phyloP scores from a whole-genome alignment of 164 flowering plant genomes.

The Magnolia changhungtana region DNA sequence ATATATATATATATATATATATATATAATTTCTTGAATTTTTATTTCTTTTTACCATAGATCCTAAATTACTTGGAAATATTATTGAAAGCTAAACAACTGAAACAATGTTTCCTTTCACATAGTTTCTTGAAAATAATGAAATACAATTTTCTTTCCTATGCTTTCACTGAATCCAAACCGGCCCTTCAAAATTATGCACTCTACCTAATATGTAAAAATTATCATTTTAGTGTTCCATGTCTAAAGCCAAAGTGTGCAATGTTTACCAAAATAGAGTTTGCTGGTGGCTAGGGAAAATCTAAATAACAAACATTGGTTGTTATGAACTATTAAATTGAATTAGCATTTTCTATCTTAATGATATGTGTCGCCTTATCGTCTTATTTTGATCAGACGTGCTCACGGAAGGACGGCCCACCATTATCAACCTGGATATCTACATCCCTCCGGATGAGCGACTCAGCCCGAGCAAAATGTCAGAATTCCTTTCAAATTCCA shows the following conservation, averaged over 20 bases:
- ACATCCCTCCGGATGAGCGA: slow-evolving; percentile 48
- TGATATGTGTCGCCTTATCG: neutral
- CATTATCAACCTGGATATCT: slow-evolving; percentile 26
- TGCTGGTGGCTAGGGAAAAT: neutral
- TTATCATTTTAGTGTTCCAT: too few species aligned
- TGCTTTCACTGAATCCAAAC: too few species aligned
- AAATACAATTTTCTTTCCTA: too few species aligned
- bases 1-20: too few species aligned
- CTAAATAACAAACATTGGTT: neutral
- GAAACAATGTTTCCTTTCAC: too few species aligned
- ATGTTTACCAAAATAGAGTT: neutral
- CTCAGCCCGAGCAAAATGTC: slow-evolving; percentile 37
- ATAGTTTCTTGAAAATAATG: too few species aligned
- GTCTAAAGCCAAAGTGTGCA: neutral
- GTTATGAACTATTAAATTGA: neutral
- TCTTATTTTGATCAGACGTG: slow-evolving; percentile 24
- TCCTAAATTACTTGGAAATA: too few species aligned
- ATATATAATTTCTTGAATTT: too few species aligned
- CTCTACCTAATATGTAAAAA: neutral
- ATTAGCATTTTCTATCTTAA: neutral
- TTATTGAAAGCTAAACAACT: too few species aligned
- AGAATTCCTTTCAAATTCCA: slow-evolving; percentile 33
- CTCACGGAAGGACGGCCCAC: slow-evolving; percentile 32
- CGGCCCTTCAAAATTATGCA: too few species aligned
- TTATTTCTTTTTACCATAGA: too few species aligned